Evolutionary conservation across 306 rosid genomes (phyloP).

Genomic region (Gastrolobium villosum): DNA sequence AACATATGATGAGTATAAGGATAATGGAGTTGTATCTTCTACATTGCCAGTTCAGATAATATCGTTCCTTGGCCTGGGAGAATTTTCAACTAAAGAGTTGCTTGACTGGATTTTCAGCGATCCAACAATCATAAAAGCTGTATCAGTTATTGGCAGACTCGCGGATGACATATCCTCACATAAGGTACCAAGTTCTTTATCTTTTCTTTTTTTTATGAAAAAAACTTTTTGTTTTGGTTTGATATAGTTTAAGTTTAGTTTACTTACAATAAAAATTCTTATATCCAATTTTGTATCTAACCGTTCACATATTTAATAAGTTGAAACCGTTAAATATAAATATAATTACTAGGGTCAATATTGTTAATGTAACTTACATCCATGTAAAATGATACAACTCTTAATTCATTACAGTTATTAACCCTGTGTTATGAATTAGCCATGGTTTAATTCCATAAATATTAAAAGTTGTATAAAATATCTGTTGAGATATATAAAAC

Average conservation of each 20-base stretch:
- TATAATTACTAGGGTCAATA: background rate
- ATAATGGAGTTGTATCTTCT: background rate
- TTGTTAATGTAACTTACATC: no score
- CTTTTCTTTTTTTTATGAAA: background rate
- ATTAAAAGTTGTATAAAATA: background rate
- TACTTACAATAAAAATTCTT: no score
- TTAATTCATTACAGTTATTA: no score
- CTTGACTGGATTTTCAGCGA: constrained; percentile 41
- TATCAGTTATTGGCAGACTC: background rate
- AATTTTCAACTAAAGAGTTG: constrained; percentile 26
- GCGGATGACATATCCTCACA: constrained; percentile 44
- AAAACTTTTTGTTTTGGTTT: no score
- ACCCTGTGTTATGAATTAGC: background rate
- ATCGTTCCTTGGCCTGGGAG: constrained; percentile 26
- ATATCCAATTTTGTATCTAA: no score
- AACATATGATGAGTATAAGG: constrained; percentile 40
- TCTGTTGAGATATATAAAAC: no score
- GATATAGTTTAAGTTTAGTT: no score
- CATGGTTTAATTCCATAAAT: background rate
- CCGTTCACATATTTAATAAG: no score
- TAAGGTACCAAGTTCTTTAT: background rate
- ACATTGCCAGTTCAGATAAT: background rate
- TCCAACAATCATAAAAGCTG: constrained; percentile 40
- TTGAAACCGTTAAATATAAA: no score
- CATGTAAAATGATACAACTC: no score